Evolutionary conservation across 169 alveolate genomes (phyloP).

Genomic region (Plasmodium sp.): DNA sequence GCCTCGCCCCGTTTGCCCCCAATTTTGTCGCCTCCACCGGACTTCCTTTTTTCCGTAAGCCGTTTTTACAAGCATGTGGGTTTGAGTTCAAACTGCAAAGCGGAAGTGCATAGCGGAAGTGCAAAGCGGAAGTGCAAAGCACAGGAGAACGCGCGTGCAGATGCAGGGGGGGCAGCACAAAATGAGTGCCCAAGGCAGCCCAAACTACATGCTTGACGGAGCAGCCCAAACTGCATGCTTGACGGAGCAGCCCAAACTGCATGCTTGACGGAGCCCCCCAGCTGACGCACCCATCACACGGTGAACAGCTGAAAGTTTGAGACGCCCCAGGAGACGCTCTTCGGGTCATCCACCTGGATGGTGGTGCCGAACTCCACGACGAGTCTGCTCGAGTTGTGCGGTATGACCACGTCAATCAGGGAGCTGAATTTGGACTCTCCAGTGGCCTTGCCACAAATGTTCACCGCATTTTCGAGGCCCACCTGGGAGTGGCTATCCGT

Average conservation of each 20-base stretch:
- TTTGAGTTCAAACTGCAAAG: not conserved
- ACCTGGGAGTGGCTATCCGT: slow-evolving; percentile 77
- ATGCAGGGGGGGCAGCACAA: not conserved
- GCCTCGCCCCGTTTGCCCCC: not conserved
- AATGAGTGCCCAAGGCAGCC: too few relatives aligned
- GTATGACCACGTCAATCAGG: slow-evolving; percentile 39
- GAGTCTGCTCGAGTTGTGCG: slow-evolving; percentile 41
- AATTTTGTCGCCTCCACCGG: not conserved
- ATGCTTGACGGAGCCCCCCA: not conserved
- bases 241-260: not conserved
- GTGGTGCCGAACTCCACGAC: slow-evolving; percentile 53
- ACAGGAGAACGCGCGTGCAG: not conserved
- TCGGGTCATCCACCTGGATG: slow-evolving; percentile 40
- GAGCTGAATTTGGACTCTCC: slow-evolving; percentile 41
- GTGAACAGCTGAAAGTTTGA: slow-evolving; percentile 59
- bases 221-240: too few relatives aligned
- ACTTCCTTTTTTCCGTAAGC: not conserved
- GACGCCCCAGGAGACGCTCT: slow-evolving; percentile 63
- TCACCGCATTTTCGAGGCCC: slow-evolving; percentile 57
- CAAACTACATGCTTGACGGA: not conserved
- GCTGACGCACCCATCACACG: not conserved
- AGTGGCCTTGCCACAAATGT: slow-evolving; percentile 83
- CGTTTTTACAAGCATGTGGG: not conserved
- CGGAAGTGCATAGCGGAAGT: not conserved
- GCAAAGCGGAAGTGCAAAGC: not conserved